Base-by-base conservation (phyloP, 345 rosid genomes). In the Dipteronia dyeriana region DNA sequence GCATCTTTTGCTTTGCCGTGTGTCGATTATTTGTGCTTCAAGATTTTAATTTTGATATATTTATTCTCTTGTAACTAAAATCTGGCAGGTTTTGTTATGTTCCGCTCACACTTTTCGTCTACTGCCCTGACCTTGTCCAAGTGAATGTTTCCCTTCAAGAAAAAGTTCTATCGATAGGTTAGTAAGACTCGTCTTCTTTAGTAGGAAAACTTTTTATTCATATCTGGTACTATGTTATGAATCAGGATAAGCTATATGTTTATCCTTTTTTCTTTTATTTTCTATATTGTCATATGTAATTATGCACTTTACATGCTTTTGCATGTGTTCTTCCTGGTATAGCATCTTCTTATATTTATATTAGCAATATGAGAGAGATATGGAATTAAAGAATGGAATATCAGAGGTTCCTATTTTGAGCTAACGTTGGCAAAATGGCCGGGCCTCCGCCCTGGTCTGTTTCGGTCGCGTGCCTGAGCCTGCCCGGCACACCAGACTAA, bases 151-250 rank as follows among this genome's bases (percentile, higher is more conserved):
- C 76, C 3, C 76, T 93, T 75, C 76, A 82, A 78, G 94, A 90
- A 22, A 88, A 86, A 82, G 81, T 87, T 79, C 85, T 88, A 66
- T 90, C 92, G 57, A 88, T 93, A 72, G 99, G 98, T 92, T 79
- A 84, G 97, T 88, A 51, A 73, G 76, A 78, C 49, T 2, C 23
- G 9, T 31, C 74, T 61, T 77, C 16, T 75, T 41, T 74, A 16
- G 54, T 56, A 72, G 17, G 69, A 23, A n/a, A 43, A 43, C 1
- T 17, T 43, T 61, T 34, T 17, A 23, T 13, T 31, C 23, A 10
- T 61, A 22, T 22, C 23, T 4, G 8, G 20, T 59, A 12, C 4
- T 13, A 11, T 70, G 25, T 66, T n/a, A 66, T 38, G 22, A n/a
- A 38, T 3, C 38, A 68, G 4, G 62, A 19, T 19, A n/a, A 57